phyloP scores from a whole-genome alignment of 1,284 basidiomycete species.

The Apiotrichum akiyoshidainum region DNA sequence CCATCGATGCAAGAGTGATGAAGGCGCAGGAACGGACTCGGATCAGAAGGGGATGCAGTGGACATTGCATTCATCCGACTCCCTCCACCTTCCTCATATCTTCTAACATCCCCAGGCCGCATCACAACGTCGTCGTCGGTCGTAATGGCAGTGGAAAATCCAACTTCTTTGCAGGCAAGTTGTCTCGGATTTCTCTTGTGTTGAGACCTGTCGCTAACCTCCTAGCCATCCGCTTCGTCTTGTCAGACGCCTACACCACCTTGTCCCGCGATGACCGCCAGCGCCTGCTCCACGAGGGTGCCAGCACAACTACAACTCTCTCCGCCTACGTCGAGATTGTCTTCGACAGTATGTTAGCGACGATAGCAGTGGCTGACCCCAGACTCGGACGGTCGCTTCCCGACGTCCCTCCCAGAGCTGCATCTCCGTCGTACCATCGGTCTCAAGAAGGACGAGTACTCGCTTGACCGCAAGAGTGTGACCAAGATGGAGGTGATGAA shows the following conservation, averaged over 20 bases:
- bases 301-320: conserved; percentile 80
- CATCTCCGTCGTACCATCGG: conserved; percentile 90
- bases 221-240: conserved; percentile 88
- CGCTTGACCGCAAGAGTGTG: conserved; percentile 83
- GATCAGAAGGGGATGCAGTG: too few species aligned
- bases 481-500: conserved; percentile 98
- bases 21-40: too few species aligned
- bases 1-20: too few species aligned
- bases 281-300: conserved; percentile 86
- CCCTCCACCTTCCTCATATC: too few species aligned
- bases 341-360: conserved; percentile 63
- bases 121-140: conserved; percentile 90
- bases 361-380: conserved; percentile 8
- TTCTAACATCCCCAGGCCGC: too few species aligned
- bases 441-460: conserved; percentile 98
- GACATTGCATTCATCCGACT: too few species aligned
- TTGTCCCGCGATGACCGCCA: conserved; percentile 92
- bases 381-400: conserved; percentile 75
- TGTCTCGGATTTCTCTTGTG: not conserved
- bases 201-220: conserved; percentile 3
- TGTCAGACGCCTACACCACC: conserved; percentile 95
- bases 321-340: conserved; percentile 88
- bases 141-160: conserved; percentile 94
- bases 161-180: conserved; percentile 84
- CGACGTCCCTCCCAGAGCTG: conserved; percentile 78